Conservation (phyloP, 2,329 filamentous ascomycete genomes). For the Neonectria ditissima region DNA sequence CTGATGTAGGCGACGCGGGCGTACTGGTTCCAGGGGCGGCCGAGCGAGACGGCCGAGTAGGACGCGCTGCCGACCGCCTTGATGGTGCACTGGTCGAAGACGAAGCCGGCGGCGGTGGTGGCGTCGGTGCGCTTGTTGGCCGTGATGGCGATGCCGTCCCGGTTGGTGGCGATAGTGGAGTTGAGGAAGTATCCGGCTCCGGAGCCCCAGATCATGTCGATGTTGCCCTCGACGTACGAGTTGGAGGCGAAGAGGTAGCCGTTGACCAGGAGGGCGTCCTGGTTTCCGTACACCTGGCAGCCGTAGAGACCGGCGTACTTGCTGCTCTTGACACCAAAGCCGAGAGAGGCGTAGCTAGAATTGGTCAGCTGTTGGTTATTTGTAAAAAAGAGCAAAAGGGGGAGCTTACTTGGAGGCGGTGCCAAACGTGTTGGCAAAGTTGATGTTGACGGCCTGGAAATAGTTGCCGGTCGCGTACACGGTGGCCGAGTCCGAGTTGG, state of each 20-base stretch:
- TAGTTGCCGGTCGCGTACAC: conserved; percentile 42
- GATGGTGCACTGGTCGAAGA: conserved; percentile 50
- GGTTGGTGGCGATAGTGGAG: conserved; percentile 47
- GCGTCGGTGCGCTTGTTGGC: conserved; percentile 54
- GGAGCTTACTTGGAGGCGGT: conserved; percentile 34
- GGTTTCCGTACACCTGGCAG: conserved; percentile 59
- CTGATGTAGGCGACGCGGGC: conserved; percentile 40
- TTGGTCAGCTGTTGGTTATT: background rate
- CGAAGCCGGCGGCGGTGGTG: conserved; percentile 51
- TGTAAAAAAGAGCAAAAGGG: accelerated
- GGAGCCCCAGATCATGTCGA: conserved; percentile 59
- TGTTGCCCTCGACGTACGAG: conserved; percentile 60
- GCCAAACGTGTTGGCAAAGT: conserved; percentile 40
- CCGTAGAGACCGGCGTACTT: conserved; percentile 53
- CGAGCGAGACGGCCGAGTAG: conserved; percentile 37
- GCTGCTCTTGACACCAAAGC: conserved; percentile 57
- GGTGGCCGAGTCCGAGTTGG: conserved; percentile 42
- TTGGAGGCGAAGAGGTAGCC: conserved; percentile 60
- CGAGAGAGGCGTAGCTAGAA: conserved; percentile 56
- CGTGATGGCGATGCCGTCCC: conserved; percentile 46
- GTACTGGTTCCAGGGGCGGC: conserved; percentile 39
- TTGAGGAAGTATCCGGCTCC: conserved; percentile 58
- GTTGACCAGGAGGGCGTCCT: conserved; percentile 62
- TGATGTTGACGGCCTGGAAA: conserved; percentile 43
- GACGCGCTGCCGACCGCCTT: conserved; percentile 42